Percentiles rank a stretch among this genome's conserved stretches.
Conservation (phyloP, 257 asterid genomes). For the Knoxia roxburghii region DNA sequence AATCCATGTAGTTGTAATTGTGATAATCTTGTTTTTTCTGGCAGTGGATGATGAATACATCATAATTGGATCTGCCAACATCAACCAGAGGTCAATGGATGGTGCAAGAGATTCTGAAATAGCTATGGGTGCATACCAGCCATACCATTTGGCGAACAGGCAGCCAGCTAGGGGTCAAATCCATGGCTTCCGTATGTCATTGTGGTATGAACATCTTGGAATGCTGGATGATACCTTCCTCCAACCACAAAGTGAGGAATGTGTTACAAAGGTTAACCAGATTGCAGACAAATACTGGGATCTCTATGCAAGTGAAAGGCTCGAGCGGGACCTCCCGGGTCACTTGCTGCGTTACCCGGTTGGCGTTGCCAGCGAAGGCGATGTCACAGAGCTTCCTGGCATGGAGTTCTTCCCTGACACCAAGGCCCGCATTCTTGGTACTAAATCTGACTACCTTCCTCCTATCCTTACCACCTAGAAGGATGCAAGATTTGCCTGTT, state of each 20-base stretch:
- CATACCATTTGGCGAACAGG: constrained; percentile 47
- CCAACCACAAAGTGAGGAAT: constrained; percentile 50
- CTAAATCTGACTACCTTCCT: constrained; percentile 62
- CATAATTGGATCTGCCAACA: constrained; percentile 86
- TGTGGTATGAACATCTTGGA: constrained; percentile 92
- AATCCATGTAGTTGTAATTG: neutral
- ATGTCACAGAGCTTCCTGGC: constrained; percentile 59
- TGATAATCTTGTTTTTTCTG: constrained; percentile 12
- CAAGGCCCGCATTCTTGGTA: constrained; percentile 60
- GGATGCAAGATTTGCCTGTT: neutral
- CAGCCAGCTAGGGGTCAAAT: constrained; percentile 73
- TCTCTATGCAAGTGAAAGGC: constrained; percentile 40
- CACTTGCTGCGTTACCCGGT: constrained; percentile 75
- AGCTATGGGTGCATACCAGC: constrained; percentile 87
- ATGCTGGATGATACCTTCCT: constrained; percentile 67
- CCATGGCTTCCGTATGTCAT: constrained; percentile 82
- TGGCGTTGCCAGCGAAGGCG: constrained; percentile 45
- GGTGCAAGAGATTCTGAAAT: constrained; percentile 89
- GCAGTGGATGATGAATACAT: constrained; percentile 90
- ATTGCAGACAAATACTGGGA: constrained; percentile 73
- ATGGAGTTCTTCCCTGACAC: constrained; percentile 68
- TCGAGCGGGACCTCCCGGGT: constrained; percentile 56
- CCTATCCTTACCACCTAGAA: constrained; percentile 68
- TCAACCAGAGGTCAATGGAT: constrained; percentile 93
- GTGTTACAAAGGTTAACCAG: constrained; percentile 46